A percentile compares a stretch with the other conserved stretches of the same genome.
These are phyloP conservation scores for Selaginella moellendorffii DNA, from an alignment of 75 land plant species.

Conservation along the genomic window DNA sequence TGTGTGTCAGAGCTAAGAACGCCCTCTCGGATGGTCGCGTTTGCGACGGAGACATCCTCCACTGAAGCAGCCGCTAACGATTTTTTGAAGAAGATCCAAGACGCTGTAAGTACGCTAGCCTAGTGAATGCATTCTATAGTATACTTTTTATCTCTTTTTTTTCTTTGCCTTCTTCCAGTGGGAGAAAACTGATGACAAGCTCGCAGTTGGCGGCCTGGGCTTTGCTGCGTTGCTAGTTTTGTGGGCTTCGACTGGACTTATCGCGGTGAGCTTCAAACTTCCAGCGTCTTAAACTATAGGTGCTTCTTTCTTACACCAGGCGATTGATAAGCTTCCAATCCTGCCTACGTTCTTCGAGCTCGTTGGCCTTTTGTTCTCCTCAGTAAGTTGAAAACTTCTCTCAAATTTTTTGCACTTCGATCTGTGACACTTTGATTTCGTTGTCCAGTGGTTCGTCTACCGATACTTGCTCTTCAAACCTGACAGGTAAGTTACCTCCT, in stretches of 20 bases:
- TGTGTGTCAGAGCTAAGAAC: too few species aligned
- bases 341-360: constrained; percentile 59
- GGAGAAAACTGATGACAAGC: constrained; percentile 73
- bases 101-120: not conserved
- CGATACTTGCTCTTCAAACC: constrained; percentile 95
- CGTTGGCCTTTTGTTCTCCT: constrained; percentile 68
- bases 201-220: constrained; percentile 70
- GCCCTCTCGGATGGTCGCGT: too few species aligned
- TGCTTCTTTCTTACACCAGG: constrained; percentile 27
- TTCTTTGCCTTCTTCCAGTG: too few species aligned
- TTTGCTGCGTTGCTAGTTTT: constrained; percentile 56
- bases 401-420: not conserved
- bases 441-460: constrained; percentile 82
- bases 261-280: constrained; percentile 28
- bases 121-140: too few species aligned
- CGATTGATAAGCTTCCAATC: constrained; percentile 80
- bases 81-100: not conserved
- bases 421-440: not conserved
- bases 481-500: constrained; percentile 86
- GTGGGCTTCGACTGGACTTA: constrained; percentile 67
- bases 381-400: constrained; percentile 37
- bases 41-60: not conserved
- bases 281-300: not conserved
- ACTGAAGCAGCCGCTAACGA: not conserved
- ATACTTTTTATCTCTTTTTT: too few species aligned